phyloP scores from a whole-genome alignment of 73 alveolate genomes.

The Tetrahymena borealis region DNA sequence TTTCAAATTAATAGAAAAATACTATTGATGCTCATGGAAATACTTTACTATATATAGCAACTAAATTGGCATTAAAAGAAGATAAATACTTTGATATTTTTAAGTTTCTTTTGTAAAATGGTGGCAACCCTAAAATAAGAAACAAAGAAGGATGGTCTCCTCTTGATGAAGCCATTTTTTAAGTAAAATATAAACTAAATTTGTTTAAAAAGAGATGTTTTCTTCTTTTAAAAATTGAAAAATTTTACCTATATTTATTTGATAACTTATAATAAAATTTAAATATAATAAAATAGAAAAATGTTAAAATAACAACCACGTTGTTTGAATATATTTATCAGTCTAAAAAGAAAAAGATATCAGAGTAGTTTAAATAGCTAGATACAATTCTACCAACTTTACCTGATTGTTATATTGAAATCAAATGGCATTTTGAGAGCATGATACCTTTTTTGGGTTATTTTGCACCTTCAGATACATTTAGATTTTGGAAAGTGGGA shows the following conservation, averaged over 20 bases:
- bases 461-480: constrained; percentile 66
- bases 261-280: neutral
- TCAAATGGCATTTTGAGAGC: constrained; percentile 65
- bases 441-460: constrained; percentile 60
- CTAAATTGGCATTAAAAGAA: constrained; percentile 37
- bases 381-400: constrained; percentile 8
- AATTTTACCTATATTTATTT: no score
- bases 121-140: constrained; percentile 58
- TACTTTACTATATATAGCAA: constrained; percentile 57
- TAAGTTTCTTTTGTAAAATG: constrained; percentile 37
- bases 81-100: constrained; percentile 43
- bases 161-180: constrained; percentile 66
- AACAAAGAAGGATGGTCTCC: constrained; percentile 65
- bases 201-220: no score
- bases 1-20: constrained; percentile 2
- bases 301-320: constrained; percentile 51
- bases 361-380: constrained; percentile 1
- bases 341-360: constrained; percentile 46
- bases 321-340: constrained; percentile 45
- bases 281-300: neutral
- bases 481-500: constrained; percentile 64
- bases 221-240: no score
- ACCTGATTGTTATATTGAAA: constrained; percentile 67
- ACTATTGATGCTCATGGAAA: constrained; percentile 53
- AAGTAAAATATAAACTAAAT: neutral